phyloP scores from a whole-genome alignment of 257 asterid species.

The Lantana camara region DNA sequence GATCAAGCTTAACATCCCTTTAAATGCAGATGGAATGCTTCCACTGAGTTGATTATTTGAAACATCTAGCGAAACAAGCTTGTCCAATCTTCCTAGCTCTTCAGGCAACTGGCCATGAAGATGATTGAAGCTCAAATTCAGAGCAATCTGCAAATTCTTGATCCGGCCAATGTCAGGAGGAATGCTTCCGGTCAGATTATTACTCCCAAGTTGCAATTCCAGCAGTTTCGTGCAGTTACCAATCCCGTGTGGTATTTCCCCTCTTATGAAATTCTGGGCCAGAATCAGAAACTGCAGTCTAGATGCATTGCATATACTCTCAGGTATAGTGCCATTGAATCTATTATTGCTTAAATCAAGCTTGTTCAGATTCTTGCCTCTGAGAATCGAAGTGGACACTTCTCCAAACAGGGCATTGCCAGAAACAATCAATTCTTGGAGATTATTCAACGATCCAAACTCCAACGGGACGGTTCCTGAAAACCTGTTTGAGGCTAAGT shows the following conservation, averaged over 20 bases:
- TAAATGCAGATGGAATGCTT: conserved; percentile 65
- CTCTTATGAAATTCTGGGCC: conserved; percentile 64
- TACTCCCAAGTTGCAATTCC: conserved; percentile 77
- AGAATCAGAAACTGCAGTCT: conserved; percentile 75
- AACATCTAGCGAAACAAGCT: conserved; percentile 85
- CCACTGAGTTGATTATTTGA: conserved; percentile 86
- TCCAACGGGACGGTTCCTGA: conserved; percentile 73
- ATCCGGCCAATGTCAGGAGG: conserved; percentile 86
- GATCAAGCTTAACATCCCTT: conserved; percentile 91
- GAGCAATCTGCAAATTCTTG: conserved; percentile 82
- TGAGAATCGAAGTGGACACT: conserved; percentile 63
- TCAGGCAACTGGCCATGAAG: conserved; percentile 79
- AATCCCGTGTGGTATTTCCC: conserved; percentile 77
- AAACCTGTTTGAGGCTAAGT: conserved; percentile 82
- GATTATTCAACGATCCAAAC: conserved; percentile 66
- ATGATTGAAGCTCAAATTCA: conserved; percentile 82
- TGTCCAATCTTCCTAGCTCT: conserved; percentile 87
- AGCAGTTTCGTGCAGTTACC: conserved; percentile 86
- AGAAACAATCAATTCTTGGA: conserved; percentile 87
- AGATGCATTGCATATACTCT: conserved; percentile 70
- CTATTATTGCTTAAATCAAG: conserved; percentile 77
- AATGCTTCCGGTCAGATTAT: conserved; percentile 69
- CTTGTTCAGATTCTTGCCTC: conserved; percentile 77
- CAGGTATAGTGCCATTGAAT: conserved; percentile 72
- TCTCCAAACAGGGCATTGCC: conserved; percentile 72